Evolutionary conservation across 164 flowering plant genomes (phyloP), one percentile per base, ranked within the genome.

Genomic region (Malania oleifera): DNA sequence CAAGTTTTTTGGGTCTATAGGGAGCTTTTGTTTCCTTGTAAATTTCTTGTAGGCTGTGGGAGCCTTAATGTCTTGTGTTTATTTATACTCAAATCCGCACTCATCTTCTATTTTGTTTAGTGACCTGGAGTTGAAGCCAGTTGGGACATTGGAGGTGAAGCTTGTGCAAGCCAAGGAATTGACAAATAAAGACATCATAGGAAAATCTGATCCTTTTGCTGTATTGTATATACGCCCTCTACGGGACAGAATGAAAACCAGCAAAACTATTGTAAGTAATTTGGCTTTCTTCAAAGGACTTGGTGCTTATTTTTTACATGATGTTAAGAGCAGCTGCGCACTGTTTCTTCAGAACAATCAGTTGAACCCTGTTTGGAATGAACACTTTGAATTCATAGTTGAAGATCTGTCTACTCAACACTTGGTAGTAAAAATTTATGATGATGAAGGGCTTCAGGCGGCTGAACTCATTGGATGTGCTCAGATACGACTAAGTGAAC

Each of bases 131-230:
- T 63, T 95, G 67, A 95, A 89, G 79, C 91, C 99, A 74, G 93
- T 81, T 49, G 99, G 99, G 47, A 78, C 47, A 54, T 70, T 95
- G 51, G 96, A 91, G 76, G 99, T 95, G 71, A 95, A 95, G 77
- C 97, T 95, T 68, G 93, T 95, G 58, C 99, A 95, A 64, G 99
- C 96, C 17, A 88, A 80, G 75, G 95, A 76, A 24, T 73, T 95
- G 59, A 86, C 95, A 31, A 88, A 95, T 62, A 95, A 95, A 60
- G 99, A 95, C 61, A 10, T 95, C 27, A 80, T 95, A 58, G 97
- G 99, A 58, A 95, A 95, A 68, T 95, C 99, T 51, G 99, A 95
- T 75, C 99, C 99, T 53, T 95, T 27, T 84, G 99, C 97, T 63
- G 79, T 62, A 27, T n/a, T 93, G 39, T 90, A 77, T 53, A 61